Conservation (phyloP, 768 basidiomycete genomes). For the Harrya chromipes region DNA sequence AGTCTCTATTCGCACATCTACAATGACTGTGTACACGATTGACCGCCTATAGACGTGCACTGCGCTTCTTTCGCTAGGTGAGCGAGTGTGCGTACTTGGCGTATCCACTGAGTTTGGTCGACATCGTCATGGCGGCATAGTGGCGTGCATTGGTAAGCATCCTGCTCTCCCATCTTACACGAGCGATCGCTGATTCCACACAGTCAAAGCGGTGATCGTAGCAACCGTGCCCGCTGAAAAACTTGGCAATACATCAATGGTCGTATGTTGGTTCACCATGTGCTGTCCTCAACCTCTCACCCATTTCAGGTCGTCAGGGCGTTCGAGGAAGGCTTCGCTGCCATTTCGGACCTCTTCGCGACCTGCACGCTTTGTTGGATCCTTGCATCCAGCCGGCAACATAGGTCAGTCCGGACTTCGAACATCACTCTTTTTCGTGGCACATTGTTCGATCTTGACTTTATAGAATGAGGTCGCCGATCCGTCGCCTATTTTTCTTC, state of each 20-base stretch:
- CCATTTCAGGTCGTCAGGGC: neutral
- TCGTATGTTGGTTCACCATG: neutral
- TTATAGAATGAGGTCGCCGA: neutral
- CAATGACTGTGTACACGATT: neutral
- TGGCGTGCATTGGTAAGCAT: slow-evolving; percentile 3
- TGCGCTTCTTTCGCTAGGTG: slow-evolving; percentile 3
- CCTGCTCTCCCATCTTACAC: neutral
- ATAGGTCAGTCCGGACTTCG: neutral
- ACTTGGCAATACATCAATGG: neutral
- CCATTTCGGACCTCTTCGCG: slow-evolving; percentile 3
- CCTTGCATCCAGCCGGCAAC: neutral
- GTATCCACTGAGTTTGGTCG: no score
- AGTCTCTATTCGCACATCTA: neutral
- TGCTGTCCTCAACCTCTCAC: neutral
- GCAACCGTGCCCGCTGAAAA: neutral
- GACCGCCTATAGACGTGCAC: neutral
- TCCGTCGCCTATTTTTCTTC: neutral
- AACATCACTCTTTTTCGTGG: neutral
- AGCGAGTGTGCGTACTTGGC: neutral
- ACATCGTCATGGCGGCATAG: no score
- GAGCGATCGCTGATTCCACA: neutral
- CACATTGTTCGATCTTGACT: neutral
- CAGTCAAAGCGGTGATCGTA: neutral
- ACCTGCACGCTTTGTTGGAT: neutral
- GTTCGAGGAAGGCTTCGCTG: neutral